Base-by-base conservation (phyloP, 495 filamentous ascomycete species). In the Podospora fimiseda region DNA sequence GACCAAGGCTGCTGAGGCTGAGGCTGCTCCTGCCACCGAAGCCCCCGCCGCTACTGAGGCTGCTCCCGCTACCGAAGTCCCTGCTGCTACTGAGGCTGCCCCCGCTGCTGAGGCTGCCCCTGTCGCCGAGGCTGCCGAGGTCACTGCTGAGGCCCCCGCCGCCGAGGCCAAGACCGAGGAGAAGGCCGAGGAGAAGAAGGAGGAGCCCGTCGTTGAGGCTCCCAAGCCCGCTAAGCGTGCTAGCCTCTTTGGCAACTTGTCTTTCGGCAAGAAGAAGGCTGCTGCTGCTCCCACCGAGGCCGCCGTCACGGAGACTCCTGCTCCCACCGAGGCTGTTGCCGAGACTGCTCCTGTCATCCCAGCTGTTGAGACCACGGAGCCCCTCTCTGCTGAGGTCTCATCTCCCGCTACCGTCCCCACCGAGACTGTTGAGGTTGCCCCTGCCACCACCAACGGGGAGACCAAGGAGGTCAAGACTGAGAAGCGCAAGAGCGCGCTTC, bases 261-360 rank as follows among this genome's bases (percentile, higher is more conserved):
- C 65, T 4, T 72, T 74, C 55, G 74, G 73, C 60, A 78, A 78
- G 72, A 79, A 80, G 69, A 76, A 77, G 65, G 71, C 71, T 53
- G 65, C 67, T 53, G 65, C 67, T 20, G 50, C 69, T 3, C 66
- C 74, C 53, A 68, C 73, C 51, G 71, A 72, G 55, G 56, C 51
- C 48, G 59, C 65, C 20, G 61, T 68, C 9, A 70, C 74, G 51
- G 64, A 67, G 56, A 36, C 58, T 20, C 50, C 70, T 22, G 56
- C 66, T 38, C 57, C 64, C 51, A 54, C 70, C 27, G 77, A 79
- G 67, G 60, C 74, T 9, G 75, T 77, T 42, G 69, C 73, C 40
- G 77, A 80, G 71, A 73, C 67, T 24, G 78, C 78, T 21, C 78
- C 78, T 8, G 77, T 80, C 56, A 79, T 81, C 60, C 78, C 78